Conservation (phyloP, 306 rosid genomes). For the Herpetospermum pedunculosum region DNA sequence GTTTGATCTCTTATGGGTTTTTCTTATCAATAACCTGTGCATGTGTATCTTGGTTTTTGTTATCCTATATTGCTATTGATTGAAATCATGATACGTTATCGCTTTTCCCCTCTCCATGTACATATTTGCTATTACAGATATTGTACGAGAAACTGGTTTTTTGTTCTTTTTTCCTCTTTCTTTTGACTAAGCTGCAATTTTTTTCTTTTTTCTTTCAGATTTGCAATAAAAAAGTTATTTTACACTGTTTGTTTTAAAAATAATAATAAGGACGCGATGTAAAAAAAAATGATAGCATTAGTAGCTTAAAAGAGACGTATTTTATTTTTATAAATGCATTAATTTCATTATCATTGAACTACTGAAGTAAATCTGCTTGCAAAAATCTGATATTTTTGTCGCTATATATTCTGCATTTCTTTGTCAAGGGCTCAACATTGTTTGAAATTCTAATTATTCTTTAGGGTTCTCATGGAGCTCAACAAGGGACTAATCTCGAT, state of each 20-base stretch:
- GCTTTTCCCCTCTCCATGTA: not conserved
- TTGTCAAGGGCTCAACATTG: not conserved
- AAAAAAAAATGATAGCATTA: not conserved
- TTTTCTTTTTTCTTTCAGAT: not conserved
- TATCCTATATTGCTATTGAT: not conserved
- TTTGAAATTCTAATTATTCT: not conserved
- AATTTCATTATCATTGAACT: not conserved
- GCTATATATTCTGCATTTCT: not conserved
- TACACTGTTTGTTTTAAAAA: not conserved
- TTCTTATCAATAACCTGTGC: not conserved
- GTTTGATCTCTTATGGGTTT: constrained; percentile 18
- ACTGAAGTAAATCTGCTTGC: not conserved
- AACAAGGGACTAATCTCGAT: constrained; percentile 22
- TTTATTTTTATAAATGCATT: not conserved
- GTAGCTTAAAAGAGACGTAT: not conserved
- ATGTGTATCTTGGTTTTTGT: not conserved
- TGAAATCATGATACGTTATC: too few species aligned
- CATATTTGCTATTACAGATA: constrained; percentile 2
- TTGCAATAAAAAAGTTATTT: not conserved
- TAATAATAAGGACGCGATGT: not conserved
- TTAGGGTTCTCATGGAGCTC: constrained; percentile 32
- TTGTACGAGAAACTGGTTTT: not conserved
- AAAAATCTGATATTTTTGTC: not conserved
- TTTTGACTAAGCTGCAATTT: not conserved
- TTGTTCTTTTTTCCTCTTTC: not conserved